Base-by-base conservation (phyloP, 768 basidiomycete species). In the Crassisporium funariophilum region DNA sequence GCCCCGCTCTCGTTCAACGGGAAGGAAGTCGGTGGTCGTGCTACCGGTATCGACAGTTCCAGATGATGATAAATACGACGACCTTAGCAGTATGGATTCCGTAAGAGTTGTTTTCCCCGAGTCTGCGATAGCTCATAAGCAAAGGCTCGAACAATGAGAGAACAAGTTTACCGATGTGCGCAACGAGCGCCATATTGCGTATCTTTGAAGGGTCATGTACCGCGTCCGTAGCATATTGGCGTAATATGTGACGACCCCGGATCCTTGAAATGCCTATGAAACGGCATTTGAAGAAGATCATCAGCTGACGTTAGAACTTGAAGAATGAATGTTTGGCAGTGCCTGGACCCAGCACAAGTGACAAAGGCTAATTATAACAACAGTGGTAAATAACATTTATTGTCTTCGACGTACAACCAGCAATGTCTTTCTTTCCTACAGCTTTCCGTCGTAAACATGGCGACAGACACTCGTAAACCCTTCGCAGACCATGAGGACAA, bases 11-110 rank as follows among this genome's bases (percentile, higher is more conserved):
- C 92, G 77, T 67, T 95, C 91, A 0, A 90, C 89, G 4, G 91
- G 91, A 15, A 94, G 71, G 52, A 93, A 94, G 62, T 94, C 92
- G 3, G 91, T 94, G 1, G 84, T 91, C 5, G 91, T 95, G 53
- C 91, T 93, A 15, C 91, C 92, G 3, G 85, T 87, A 62, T 94
- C 92, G 10, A 94, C 91, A 2, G 91, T 83, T 16, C 92, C 92
- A 8, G 89, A 79, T 20, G 77, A 68, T 4, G 81, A 74, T 21
- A 94, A 70, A 62, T 88, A 92, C 1, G 79, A 76, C 5, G 89
- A 90, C 42, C 78, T 81, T 45, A 86, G 77, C 17, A 94, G 73
- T 33, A 94, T 88, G 8, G 91, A 93, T 68, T 94, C 91, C 1
- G 91, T 92, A 19, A 94, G 64, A 3, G 91, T 93, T 0, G 91